Evolutionary conservation across 163 green algal species (phyloP), one percentile per base, ranked within the genome.

Genomic region (Scenedesmus sp.): DNA sequence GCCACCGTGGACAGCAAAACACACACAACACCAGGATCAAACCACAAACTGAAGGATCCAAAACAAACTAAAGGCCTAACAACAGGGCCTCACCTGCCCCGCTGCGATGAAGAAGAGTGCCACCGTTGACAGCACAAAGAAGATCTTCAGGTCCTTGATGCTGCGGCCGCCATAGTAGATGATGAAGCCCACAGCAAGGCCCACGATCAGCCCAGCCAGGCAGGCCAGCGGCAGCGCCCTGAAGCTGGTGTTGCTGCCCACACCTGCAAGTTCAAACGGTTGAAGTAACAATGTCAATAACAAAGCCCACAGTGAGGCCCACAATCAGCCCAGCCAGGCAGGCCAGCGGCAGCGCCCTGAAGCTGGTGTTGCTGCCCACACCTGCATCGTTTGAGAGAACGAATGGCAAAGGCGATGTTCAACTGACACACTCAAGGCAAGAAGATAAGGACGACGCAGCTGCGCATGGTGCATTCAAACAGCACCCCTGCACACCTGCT

Each of bases 71-170:
- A 26, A 26, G 26, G 26, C 26, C 26, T 26, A 26, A 26, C 26
- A 26, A 26, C 26, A 26, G 23, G 2, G 9, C 16, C 74, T 70
- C 2, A 95, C 70, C 88, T 95, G 93, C 7, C 95, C 95, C 8
- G 93, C 94, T 12, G 94, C 95, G n/a, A 97, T 96, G 88, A 95
- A 95, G 93, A 97, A 96, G 10, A 97, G 92, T 56, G 95, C 79
- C 60, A 95, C 23, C 1, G 93, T 93, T 54, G 95, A 95, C 59
- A 88, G 62, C 59, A 94, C 91, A 64, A 97, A 87, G 26, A 97
- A 93, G 89, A 94, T 94, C 93, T 96, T 96, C 70, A 97, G 93
- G 84, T 96, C 88, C 88, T 94, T 95, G 81, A 96, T 93, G 60
- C 54, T 59, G n/a, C 57, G 64, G 87, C 95, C 94, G 26, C 83